Percentiles rank a stretch among this genome's conserved stretches.
Evolutionary conservation across 108 stramenopile genomes (phyloP).

Genomic region (Hondaea fermentalgiana): DNA sequence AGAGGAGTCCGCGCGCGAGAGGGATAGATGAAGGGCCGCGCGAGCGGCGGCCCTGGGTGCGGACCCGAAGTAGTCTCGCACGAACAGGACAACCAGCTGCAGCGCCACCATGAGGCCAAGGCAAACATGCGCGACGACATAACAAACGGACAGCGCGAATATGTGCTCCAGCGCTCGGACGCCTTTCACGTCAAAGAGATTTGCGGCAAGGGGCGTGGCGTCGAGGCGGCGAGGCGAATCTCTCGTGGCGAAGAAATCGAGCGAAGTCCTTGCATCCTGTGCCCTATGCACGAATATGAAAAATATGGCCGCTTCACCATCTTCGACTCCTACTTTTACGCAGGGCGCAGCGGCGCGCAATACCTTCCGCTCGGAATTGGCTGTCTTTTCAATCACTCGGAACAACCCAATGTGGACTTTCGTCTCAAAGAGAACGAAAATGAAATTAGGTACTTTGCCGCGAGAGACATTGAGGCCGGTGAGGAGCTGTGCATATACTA

Average conservation of each 20-base stretch:
- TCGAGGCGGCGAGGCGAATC: neutral
- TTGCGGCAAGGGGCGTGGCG: neutral
- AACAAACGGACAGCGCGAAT: too few species aligned
- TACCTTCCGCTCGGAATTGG: conserved; percentile 34
- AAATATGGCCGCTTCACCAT: conserved; percentile 25
- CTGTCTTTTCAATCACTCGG: conserved; percentile 33
- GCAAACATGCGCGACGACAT: too few species aligned
- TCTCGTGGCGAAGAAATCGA: neutral
- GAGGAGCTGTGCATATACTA: conserved; percentile 36
- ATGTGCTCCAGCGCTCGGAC: neutral
- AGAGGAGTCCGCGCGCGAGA: too few species aligned
- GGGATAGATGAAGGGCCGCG: too few species aligned
- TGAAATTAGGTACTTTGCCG: conserved; percentile 21
- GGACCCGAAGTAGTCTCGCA: neutral
- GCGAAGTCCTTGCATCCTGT: conserved; percentile 18
- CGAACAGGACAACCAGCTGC: neutral
- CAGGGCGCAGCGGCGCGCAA: conserved; percentile 5
- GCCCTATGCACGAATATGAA: neutral
- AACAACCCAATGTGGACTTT: conserved; percentile 31
- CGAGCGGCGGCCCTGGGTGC: too few species aligned
- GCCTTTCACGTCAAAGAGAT: neutral
- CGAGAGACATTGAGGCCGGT: neutral
- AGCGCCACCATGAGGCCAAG: neutral
- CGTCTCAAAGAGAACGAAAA: conserved; percentile 1
- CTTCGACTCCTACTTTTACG: conserved; percentile 36